phyloP scores from a whole-genome alignment of 805 yeast species.

The Ogataea trehaloabstinens region DNA sequence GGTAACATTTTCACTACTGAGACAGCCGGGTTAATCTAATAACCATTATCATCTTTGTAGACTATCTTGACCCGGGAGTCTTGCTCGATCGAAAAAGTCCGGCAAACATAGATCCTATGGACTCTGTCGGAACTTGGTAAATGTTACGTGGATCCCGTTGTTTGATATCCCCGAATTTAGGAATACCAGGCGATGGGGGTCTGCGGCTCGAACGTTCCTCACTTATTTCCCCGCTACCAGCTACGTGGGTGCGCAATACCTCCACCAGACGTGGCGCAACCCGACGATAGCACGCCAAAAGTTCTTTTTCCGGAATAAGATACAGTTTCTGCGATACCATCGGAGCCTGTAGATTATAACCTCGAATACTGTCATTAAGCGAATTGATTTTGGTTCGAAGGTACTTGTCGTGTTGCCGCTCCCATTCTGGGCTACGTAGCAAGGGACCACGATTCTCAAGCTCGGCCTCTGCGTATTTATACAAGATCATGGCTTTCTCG shows the following conservation, averaged over 20 bases:
- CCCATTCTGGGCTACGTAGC: constrained; percentile 37
- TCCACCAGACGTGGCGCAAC: constrained; percentile 28
- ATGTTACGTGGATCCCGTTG: constrained; percentile 19
- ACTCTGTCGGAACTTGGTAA: constrained; percentile 30
- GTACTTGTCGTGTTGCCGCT: constrained; percentile 28
- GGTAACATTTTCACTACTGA: no score
- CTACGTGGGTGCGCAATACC: constrained; percentile 21
- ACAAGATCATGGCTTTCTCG: constrained; percentile 15
- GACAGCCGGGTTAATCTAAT: no score
- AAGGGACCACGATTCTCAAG: constrained; percentile 7
- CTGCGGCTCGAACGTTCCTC: background rate
- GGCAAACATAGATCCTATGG: constrained; percentile 28
- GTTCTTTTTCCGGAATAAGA: constrained; percentile 42
- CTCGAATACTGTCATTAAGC: constrained; percentile 50
- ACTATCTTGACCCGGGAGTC: no score
- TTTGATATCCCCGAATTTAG: constrained; percentile 17
- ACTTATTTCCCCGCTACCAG: constrained; percentile 6
- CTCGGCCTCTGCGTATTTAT: constrained; percentile 22
- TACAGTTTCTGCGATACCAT: constrained; percentile 57
- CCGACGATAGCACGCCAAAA: constrained; percentile 36
- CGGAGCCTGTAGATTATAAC: constrained; percentile 66
- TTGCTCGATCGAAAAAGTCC: constrained; percentile 18
- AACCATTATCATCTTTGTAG: no score
- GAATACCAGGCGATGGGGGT: constrained; percentile 1
- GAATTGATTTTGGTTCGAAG: constrained; percentile 35